Evolutionary conservation across 2,329 filamentous ascomycete species (phyloP).

Genomic region (Blumeriella jaapii): DNA sequence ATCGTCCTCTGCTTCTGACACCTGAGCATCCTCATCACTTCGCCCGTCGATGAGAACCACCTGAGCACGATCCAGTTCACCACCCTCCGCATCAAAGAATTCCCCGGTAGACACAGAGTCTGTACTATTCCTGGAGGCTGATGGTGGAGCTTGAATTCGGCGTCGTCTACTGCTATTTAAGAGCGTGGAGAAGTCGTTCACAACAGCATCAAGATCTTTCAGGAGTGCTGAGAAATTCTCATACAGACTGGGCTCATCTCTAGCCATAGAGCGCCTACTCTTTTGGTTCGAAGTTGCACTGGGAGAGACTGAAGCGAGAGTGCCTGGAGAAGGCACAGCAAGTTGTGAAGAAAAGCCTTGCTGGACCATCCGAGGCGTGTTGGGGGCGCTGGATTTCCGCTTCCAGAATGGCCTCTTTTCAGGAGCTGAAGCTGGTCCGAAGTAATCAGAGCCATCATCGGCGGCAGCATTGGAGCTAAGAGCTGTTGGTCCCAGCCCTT

Average conservation of each 20-base stretch:
- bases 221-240: constrained; percentile 78
- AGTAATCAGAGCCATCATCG: constrained; percentile 42
- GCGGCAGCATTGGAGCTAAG: constrained; percentile 28
- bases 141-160: constrained; percentile 44
- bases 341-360: constrained; percentile 22
- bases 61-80: constrained; percentile 45
- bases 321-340: constrained; percentile 19
- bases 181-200: constrained; percentile 69
- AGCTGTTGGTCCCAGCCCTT: constrained; percentile 29
- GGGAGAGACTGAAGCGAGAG: constrained; percentile 17
- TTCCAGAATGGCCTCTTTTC: constrained; percentile 84
- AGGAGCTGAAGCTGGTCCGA: constrained; percentile 33
- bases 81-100: constrained; percentile 85
- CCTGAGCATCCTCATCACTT: constrained; percentile 54
- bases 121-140: constrained; percentile 49
- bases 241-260: constrained; percentile 57
- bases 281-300: constrained; percentile 13
- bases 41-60: constrained; percentile 65
- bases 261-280: constrained; percentile 21
- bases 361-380: constrained; percentile 19
- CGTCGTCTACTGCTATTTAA: constrained; percentile 71
- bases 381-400: constrained; percentile 53
- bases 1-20: constrained; percentile 44
- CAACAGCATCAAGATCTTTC: constrained; percentile 71
- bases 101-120: constrained; percentile 77